phyloP scores from a whole-genome alignment of 2,329 filamentous ascomycete species.

The Venturia pyrina region DNA sequence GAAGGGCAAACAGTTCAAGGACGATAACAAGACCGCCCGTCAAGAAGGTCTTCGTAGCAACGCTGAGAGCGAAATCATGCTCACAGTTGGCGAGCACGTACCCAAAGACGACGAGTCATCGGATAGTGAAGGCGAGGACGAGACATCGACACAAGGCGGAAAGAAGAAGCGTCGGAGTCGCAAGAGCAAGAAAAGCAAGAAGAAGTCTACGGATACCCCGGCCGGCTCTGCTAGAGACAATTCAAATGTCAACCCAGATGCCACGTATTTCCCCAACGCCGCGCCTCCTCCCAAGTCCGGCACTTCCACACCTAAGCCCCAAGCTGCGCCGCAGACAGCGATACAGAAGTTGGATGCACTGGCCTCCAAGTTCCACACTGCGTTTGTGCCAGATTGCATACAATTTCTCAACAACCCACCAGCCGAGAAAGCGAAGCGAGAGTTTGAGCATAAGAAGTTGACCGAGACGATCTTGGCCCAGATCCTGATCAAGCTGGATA shows the following conservation, averaged over 20 bases:
- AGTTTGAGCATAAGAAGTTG: conserved; percentile 65
- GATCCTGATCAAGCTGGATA: conserved; percentile 64
- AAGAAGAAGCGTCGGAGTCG: conserved; percentile 20
- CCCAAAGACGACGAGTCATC: conserved; percentile 15
- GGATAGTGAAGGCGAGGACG: conserved; percentile 25
- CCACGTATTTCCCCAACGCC: conserved; percentile 9
- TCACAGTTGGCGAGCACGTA: conserved; percentile 32
- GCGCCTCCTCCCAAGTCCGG: conserved; percentile 20
- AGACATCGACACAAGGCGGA: conserved; percentile 18
- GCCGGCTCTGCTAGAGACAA: conserved; percentile 16
- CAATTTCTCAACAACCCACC: conserved; percentile 55
- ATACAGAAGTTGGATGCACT: conserved; percentile 59
- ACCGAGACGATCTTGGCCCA: conserved; percentile 69
- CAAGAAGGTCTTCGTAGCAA: conserved; percentile 49
- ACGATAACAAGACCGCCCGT: conserved; percentile 46
- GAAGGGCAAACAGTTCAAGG: conserved; percentile 62
- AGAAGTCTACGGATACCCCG: conserved; percentile 36
- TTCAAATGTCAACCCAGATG: conserved; percentile 11
- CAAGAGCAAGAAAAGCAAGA: conserved; percentile 27
- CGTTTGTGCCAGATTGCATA: conserved; percentile 55
- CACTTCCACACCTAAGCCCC: conserved; percentile 28
- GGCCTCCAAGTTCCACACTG: conserved; percentile 50
- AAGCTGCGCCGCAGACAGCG: conserved; percentile 28
- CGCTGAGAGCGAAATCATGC: conserved; percentile 51
- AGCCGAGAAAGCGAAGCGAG: conserved; percentile 53